Evolutionary conservation across 225 moss, liverwort and hornwort genomes (phyloP).

Genomic region (Rhytidiadelphus loreus): DNA sequence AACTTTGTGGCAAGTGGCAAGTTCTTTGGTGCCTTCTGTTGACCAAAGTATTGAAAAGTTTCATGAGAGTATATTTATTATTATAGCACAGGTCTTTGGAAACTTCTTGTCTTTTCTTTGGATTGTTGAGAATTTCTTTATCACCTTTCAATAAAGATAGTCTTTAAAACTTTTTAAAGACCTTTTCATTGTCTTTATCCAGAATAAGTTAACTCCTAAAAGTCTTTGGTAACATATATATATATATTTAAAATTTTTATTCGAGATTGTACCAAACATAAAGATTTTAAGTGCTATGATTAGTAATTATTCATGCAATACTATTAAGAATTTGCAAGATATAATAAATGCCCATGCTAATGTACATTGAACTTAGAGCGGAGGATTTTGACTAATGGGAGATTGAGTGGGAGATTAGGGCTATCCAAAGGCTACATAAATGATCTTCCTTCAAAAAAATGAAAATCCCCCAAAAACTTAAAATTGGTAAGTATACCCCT

Average conservation of each 20-base stretch:
- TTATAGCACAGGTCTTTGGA: background rate
- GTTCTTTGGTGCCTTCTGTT: background rate
- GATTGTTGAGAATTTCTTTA: background rate
- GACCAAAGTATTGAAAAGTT: background rate
- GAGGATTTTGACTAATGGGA: no score
- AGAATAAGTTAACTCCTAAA: background rate
- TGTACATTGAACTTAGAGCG: background rate
- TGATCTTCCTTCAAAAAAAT: rapidly evolving
- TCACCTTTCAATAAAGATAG: background rate
- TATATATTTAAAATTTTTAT: no score
- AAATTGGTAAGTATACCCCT: background rate
- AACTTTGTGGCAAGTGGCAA: no score
- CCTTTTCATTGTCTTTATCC: background rate
- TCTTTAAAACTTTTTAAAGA: background rate
- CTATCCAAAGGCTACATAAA: background rate
- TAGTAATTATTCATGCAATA: background rate
- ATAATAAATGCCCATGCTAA: background rate
- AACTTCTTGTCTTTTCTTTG: background rate
- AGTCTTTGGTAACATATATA: background rate
- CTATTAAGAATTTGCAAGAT: background rate
- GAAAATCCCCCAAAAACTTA: rapidly evolving
- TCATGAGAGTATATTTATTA: background rate
- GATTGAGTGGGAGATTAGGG: no score
- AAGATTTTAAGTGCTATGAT: background rate
- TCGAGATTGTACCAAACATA: background rate